A percentile compares a stretch with the other conserved stretches of the same genome.
Conservation (phyloP, 2,329 filamentous ascomycete genomes). For the Fusarium sp. region DNA sequence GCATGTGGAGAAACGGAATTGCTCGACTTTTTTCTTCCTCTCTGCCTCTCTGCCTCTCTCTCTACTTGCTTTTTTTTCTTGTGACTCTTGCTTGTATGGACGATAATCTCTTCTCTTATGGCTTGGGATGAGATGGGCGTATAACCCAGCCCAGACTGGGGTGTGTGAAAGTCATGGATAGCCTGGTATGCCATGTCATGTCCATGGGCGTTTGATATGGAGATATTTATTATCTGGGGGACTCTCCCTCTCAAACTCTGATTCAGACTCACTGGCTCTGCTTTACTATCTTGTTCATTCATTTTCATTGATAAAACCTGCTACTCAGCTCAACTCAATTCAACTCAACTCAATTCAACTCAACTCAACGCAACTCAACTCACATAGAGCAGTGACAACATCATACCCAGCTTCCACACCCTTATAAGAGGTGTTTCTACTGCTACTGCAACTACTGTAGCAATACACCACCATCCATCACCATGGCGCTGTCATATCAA, state of each 20-base stretch:
- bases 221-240: conserved; percentile 42
- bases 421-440: conserved; percentile 1
- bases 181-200: conserved; percentile 16
- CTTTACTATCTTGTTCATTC: conserved; percentile 8
- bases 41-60: not conserved
- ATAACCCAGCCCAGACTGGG: conserved; percentile 18
- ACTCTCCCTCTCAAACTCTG: conserved; percentile 5
- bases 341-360: too few relatives aligned
- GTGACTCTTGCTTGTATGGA: not conserved
- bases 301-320: not conserved
- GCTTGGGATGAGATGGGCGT: conserved; percentile 1
- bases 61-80: conserved; percentile 25
- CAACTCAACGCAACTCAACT: too few relatives aligned
- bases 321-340: too few relatives aligned
- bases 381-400: not conserved
- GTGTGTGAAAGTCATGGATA: conserved; percentile 17
- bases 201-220: not conserved
- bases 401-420: not conserved
- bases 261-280: conserved; percentile 1
- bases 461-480: conserved; percentile 7
- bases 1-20: conserved; percentile 41
- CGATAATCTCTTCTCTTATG: conserved; percentile 26
- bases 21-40: conserved; percentile 11
- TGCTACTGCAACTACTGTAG: conserved; percentile 12
- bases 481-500: conserved; percentile 56